Evolutionary conservation across 164 flowering plant species (phyloP).

Genomic region (Paratinospora sagittata): DNA sequence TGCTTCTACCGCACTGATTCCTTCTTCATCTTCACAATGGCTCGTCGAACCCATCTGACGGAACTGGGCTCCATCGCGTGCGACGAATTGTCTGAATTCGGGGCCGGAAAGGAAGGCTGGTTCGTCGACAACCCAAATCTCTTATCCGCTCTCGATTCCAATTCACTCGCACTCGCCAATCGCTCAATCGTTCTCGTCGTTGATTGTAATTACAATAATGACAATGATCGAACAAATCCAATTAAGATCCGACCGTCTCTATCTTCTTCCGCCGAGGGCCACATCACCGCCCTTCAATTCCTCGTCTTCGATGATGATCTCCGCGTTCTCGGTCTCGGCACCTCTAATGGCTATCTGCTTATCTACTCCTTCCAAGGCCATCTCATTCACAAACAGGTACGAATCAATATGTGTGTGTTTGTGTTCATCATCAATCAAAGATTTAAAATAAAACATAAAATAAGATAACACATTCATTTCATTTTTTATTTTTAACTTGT

Average conservation of each 20-base stretch:
- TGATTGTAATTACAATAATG: constrained; percentile 37
- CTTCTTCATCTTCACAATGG: constrained; percentile 23
- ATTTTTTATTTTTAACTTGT: background rate
- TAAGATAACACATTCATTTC: background rate
- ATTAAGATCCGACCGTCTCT: constrained; percentile 69
- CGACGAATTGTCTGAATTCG: constrained; percentile 56
- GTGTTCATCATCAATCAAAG: no score
- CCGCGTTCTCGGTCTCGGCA: constrained; percentile 61
- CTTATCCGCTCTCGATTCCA: constrained; percentile 59
- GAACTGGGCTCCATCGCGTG: constrained; percentile 74
- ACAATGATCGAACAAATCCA: constrained; percentile 15
- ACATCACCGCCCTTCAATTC: constrained; percentile 81
- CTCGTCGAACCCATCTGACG: constrained; percentile 46
- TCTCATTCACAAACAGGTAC: constrained; percentile 79
- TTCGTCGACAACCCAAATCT: constrained; percentile 52
- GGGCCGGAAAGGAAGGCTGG: constrained; percentile 93
- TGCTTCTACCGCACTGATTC: no score
- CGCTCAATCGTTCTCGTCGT: constrained; percentile 47
- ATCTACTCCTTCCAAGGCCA: constrained; percentile 57
- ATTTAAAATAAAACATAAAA: no score
- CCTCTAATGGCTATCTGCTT: constrained; percentile 69
- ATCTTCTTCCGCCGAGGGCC: constrained; percentile 54
- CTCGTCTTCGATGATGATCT: constrained; percentile 58
- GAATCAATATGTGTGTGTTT: no score
- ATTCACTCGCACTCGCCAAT: constrained; percentile 64